Percentiles rank a stretch among this genome's conserved stretches.
These are phyloP conservation scores for Phenoliferia sp. DNA, from an alignment of 1,284 basidiomycete genomes.

Conservation along the genomic window DNA sequence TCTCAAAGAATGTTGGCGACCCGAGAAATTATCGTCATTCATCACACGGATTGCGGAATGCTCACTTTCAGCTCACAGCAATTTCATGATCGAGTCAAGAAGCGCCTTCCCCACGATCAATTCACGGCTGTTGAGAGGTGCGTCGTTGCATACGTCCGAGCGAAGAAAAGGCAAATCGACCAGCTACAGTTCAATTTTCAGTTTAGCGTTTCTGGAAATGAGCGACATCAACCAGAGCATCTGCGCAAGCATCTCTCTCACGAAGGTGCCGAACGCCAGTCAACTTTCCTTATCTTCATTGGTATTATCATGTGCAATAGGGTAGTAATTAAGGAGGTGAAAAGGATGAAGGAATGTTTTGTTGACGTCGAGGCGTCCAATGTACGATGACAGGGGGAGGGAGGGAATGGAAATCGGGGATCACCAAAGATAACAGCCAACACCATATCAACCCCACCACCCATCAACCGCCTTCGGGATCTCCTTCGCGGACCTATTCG, in stretches of 20 bases:
- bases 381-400: no score
- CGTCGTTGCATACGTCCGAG: not conserved
- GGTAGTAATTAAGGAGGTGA: no score
- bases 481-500: not conserved
- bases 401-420: no score
- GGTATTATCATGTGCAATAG: no score
- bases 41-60: slow-evolving; percentile 66
- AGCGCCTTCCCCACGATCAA: slow-evolving; percentile 51
- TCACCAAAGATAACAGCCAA: no score
- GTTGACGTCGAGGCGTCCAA: no score
- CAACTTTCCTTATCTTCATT: no score
- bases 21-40: slow-evolving; percentile 59
- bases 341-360: no score
- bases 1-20: slow-evolving; percentile 64
- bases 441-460: not conserved
- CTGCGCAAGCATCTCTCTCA: slow-evolving; percentile 54
- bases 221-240: slow-evolving; percentile 53
- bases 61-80: slow-evolving; percentile 41
- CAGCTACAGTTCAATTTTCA: not conserved
- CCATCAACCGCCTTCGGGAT: not conserved
- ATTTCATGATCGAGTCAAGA: slow-evolving; percentile 53
- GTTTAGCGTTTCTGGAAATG: slow-evolving; percentile 59
- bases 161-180: slow-evolving; percentile 5
- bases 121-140: slow-evolving; percentile 38
- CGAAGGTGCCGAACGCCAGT: no score